Evolutionary conservation across 2,329 filamentous ascomycete genomes (phyloP).

Genomic region (Dactylellina cionopaga): DNA sequence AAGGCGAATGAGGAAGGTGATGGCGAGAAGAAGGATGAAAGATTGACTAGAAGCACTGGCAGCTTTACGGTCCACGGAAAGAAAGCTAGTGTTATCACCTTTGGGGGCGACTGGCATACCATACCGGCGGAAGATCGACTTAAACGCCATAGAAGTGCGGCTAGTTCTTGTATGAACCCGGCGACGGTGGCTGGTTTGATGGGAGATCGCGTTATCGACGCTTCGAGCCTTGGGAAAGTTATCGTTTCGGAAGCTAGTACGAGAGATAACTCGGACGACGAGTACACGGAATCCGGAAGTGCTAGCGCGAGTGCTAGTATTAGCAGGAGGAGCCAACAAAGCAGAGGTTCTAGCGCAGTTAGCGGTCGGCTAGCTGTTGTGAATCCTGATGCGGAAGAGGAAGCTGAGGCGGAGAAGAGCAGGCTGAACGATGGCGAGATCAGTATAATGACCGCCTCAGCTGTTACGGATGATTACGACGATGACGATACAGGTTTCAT

Average conservation of each 20-base stretch:
- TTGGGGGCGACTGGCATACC: constrained; percentile 87
- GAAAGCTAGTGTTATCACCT: constrained; percentile 96
- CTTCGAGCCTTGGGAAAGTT: constrained; percentile 36
- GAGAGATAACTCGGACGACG: constrained; percentile 37
- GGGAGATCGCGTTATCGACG: constrained; percentile 54
- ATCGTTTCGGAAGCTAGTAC: constrained; percentile 44
- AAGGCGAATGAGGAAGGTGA: constrained; percentile 70
- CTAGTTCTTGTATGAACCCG: constrained; percentile 25
- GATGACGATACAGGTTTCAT: constrained; percentile 37
- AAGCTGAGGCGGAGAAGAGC: neutral
- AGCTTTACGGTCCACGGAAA: constrained; percentile 96
- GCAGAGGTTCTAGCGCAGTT: constrained; percentile 29
- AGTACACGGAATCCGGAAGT: constrained; percentile 15
- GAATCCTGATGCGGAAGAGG: constrained; percentile 34
- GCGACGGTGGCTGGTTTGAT: constrained; percentile 11
- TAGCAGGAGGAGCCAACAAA: constrained; percentile 24
- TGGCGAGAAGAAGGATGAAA: constrained; percentile 69
- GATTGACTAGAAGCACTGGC: constrained; percentile 79
- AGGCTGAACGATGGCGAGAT: constrained; percentile 32
- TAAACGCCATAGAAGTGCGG: constrained; percentile 67
- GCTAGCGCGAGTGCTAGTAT: constrained; percentile 17
- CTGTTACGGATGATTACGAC: constrained; percentile 38
- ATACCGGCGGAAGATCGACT: constrained; percentile 78
- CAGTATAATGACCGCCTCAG: constrained; percentile 47
- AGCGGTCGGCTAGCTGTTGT: constrained; percentile 43